These are phyloP conservation scores for Lignosus rhinocerotis DNA, from an alignment of 1,284 basidiomycete species.

Conservation along the genomic window DNA sequence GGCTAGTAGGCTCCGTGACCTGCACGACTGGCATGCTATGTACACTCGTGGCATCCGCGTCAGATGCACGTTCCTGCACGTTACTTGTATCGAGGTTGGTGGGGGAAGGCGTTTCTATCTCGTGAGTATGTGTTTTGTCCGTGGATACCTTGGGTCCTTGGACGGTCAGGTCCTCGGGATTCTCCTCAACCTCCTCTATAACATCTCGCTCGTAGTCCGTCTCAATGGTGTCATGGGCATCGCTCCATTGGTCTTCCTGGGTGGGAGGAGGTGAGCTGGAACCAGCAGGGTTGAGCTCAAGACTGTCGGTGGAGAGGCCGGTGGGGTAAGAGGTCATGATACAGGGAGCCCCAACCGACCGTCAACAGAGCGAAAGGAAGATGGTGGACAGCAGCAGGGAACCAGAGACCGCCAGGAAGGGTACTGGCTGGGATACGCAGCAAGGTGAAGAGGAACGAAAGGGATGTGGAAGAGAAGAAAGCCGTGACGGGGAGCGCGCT, in stretches of 20 bases:
- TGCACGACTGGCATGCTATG: conserved; percentile 59
- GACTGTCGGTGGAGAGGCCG: conserved; percentile 32
- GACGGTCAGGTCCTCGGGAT: conserved; percentile 33
- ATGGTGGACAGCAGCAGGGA: not conserved
- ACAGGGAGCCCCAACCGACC: conserved; percentile 2
- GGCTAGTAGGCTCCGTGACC: conserved; percentile 42
- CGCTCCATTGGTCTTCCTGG: conserved; percentile 40
- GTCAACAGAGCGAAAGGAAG: not conserved
- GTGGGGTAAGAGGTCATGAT: conserved; percentile 27
- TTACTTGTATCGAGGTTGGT: conserved; percentile 26
- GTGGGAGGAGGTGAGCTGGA: conserved; percentile 25
- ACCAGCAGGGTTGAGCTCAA: conserved; percentile 26
- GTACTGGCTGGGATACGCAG: conserved; percentile 3
- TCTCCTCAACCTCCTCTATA: conserved; percentile 31
- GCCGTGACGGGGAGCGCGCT: conserved; percentile 20
- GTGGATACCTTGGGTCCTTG: conserved; percentile 38
- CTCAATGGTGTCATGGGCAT: conserved; percentile 39
- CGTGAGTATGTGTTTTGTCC: conserved; percentile 35
- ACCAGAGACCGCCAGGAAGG: conserved; percentile 10
- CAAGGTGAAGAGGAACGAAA: not conserved
- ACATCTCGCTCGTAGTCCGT: conserved; percentile 39
- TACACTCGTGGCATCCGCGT: conserved; percentile 50
- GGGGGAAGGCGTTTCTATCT: conserved; percentile 33
- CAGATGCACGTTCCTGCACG: conserved; percentile 25
- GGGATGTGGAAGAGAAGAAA: conserved; percentile 6